Base-by-base conservation (phyloP, 495 filamentous ascomycete genomes). In the Penicillium argentinense region DNA sequence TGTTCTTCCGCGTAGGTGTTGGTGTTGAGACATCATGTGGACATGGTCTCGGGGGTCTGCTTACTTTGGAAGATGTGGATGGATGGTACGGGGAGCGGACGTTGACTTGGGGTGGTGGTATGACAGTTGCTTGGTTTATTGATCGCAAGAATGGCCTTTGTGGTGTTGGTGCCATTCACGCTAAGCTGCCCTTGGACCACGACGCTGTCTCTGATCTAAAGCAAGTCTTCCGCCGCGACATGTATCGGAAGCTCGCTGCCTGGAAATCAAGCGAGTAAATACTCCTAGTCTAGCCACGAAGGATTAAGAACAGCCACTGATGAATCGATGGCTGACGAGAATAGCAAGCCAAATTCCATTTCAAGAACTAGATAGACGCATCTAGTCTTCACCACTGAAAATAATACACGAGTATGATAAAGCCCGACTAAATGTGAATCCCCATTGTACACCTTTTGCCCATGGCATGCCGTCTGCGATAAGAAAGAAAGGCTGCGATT, bases 111-210 rank as follows among this genome's bases (percentile, higher is more conserved):
- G 65, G 67, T 13, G 72, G 69, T 19, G 67, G 57, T 13, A 39
- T 54, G 38, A 72, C 69, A 2, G 53, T 72, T 18, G 34, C 67
- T 22, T 69, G 64, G 63, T 77, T 77, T 32, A 62, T 76, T 47
- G 73, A 77, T 53, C 70, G 67, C 17, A 68, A 68, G 58, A 76
- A 73, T 45, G 65, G 48, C 3, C 54, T 77, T 11, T 76, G 74
- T 45, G 71, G 63, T 14, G 32, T 75, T 11, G 67, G 58, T 9
- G 73, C 72, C 14, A 17, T 71, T 9, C 67, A 73, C 42, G 54
- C 66, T 13, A 22, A 56, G 24, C 45, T 75, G 33, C 71, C 73
- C 14, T 21, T 70, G 8, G 68, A 74, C 47, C 32, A 9, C 5
- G 49, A 49, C 0, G n/a, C 46, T 8, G 42, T 67, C 19, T 14